Conservation (phyloP, 345 rosid species). For the Eucalyptus camaldulensis region DNA sequence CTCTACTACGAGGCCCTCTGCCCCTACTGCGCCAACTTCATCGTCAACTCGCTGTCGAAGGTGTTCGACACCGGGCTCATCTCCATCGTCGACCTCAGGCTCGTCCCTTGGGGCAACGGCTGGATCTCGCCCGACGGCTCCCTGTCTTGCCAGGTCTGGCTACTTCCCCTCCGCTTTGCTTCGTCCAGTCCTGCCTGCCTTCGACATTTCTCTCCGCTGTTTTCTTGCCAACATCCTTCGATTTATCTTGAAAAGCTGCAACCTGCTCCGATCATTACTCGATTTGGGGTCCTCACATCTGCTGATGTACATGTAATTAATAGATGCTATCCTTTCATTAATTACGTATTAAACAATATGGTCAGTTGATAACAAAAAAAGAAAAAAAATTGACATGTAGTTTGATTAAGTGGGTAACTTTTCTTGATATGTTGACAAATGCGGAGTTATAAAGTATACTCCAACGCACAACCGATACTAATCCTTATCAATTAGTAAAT, state of each 20-base stretch:
- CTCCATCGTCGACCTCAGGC: constrained; percentile 53
- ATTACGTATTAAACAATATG: not conserved
- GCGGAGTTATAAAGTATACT: not conserved
- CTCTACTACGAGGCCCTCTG: constrained; percentile 74
- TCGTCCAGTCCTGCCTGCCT: not conserved
- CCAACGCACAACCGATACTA: not conserved
- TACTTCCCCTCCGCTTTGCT: not conserved
- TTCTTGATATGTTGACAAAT: not conserved
- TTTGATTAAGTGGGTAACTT: not conserved
- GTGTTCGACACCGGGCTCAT: constrained; percentile 41
- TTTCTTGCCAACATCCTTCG: not conserved
- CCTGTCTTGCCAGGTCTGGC: constrained; percentile 59
- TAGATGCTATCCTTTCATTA: not conserved
- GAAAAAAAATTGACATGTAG: not conserved
- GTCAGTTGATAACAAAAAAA: not conserved
- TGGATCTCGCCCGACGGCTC: constrained; percentile 17
- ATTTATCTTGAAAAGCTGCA: not conserved
- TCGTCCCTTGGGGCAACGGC: constrained; percentile 85
- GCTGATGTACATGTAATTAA: not conserved
- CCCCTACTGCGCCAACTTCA: constrained; percentile 64
- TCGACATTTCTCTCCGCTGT: not conserved
- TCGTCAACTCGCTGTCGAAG: constrained; percentile 53
- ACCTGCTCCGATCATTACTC: not conserved
- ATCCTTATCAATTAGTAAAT: not conserved
- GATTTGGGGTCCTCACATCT: not conserved